Evolutionary conservation across 306 rosid species (phyloP), one percentile per base, ranked within the genome.

Genomic region (Carpinus viminea): DNA sequence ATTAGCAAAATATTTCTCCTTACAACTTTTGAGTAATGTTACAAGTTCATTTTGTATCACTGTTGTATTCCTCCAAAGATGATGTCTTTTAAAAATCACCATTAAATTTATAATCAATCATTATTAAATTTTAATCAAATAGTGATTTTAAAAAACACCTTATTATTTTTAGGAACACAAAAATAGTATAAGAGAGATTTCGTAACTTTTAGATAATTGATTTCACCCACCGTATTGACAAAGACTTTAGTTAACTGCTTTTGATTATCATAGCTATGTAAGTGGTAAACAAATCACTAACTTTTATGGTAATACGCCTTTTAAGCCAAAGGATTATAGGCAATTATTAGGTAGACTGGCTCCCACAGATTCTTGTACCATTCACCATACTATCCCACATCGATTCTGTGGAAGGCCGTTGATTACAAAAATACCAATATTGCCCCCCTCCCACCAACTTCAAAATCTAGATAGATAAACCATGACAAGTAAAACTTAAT

Each of bases 401-500:
- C 12, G 38, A 26, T 18, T 8, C 60, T 72, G 36, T 48, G 50
- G 68, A 73, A 72, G 78, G 41, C 57, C 74, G 60, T 38, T 16
- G 73, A 18, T 26, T 34, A 4, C 65, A 3, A 26, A 31, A 76
- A 26, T 31, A 34, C 18, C 16, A 66, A 21, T 8, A 1, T 28
- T 21, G 26, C 36, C 20, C 7, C 68, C 34, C 34, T 31, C 34
- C 3, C 34, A 31, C 59, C 28, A 73, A 46, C 38, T 73, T 55
- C 55, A 55, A 81, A 79, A 72, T 69, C 69, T 24, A 75, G 80
- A 59, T 70, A 75, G 78, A 59, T 70, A 72, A 70, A 41, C 10
- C 51, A 71, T 75, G 78, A 79, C 83, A 60, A 52, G 69, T 77
- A 80, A 75, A 61, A 75, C 66, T 57, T 54, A 18, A 36, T 36